Conservation (phyloP, 345 rosid genomes). For the Lenwebbia sp. region DNA sequence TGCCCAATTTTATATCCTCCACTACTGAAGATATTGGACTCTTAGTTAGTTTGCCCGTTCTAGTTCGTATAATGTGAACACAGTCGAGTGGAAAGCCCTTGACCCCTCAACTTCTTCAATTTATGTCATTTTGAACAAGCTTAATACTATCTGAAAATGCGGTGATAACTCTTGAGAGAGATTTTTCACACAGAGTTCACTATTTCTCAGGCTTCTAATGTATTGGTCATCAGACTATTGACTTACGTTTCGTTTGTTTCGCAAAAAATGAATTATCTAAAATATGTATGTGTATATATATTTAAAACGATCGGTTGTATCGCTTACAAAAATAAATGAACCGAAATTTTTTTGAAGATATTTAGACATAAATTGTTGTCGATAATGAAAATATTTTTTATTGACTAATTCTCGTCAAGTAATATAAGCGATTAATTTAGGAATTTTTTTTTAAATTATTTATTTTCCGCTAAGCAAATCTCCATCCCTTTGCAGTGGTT, state of each 20-base stretch:
- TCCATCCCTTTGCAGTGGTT: no score
- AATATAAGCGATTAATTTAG: no score
- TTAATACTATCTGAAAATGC: neutral
- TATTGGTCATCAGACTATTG: neutral
- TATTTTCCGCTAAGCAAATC: no score
- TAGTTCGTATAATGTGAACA: neutral
- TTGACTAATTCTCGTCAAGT: no score
- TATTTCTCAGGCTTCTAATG: neutral
- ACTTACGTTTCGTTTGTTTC: no score
- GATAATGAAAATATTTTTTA: no score
- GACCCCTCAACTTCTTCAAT: neutral
- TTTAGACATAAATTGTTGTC: no score
- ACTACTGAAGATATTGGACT: neutral
- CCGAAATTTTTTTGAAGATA: no score
- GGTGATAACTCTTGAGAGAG: neutral
- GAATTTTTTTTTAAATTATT: no score
- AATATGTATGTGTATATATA: no score
- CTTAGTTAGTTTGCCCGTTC: neutral
- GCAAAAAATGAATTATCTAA: no score
- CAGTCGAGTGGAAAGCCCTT: neutral
- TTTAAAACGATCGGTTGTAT: no score
- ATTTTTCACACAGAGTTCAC: neutral
- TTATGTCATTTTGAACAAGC: neutral
- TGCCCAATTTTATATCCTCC: neutral
- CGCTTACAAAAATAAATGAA: neutral